Percentiles rank a stretch among this genome's conserved stretches.
phyloP scores from a whole-genome alignment of 352 stramenopile species.

The Phytophthora agathidicida region DNA sequence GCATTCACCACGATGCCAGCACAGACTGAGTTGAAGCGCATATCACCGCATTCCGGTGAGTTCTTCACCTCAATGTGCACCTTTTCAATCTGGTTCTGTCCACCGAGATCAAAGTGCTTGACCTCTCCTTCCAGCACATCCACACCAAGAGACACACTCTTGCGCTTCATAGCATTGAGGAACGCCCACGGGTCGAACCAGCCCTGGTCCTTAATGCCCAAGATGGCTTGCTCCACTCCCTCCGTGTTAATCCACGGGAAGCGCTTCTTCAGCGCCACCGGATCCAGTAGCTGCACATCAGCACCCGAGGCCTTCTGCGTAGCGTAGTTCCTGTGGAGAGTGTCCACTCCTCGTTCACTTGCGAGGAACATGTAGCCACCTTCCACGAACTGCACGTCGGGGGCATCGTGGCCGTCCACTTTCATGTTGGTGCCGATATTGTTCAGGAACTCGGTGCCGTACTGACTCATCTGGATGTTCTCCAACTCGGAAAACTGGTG shows the following conservation, averaged over 20 bases:
- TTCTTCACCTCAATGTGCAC: constrained; percentile 56
- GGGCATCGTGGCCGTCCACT: constrained; percentile 58
- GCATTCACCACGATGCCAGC: constrained; percentile 81
- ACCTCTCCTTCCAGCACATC: constrained; percentile 77
- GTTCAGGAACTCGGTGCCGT: constrained; percentile 75
- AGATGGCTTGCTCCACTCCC: constrained; percentile 57
- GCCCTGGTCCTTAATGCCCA: constrained; percentile 76
- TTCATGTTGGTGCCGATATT: constrained; percentile 54
- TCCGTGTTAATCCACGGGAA: constrained; percentile 84
- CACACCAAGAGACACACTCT: constrained; percentile 72
- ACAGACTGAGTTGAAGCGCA: constrained; percentile 35
- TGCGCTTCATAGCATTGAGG: constrained; percentile 76
- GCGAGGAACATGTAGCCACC: constrained; percentile 85
- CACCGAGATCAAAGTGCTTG: constrained; percentile 63
- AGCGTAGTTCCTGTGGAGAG: constrained; percentile 67
- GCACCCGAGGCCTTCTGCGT: constrained; percentile 47
- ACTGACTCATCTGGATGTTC: constrained; percentile 85
- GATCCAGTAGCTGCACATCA: constrained; percentile 59
- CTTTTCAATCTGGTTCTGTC: constrained; percentile 61
- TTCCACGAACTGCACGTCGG: constrained; percentile 82
- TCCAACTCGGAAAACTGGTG: constrained; percentile 82
- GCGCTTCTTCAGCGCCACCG: constrained; percentile 52
- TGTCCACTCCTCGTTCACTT: constrained; percentile 58
- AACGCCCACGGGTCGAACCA: constrained; percentile 90
- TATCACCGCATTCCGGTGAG: constrained; percentile 19